A percentile compares a stretch with the other conserved stretches of the same genome.
Conservation (phyloP, 139 green algal species). For the Spirogloea muscicola region DNA sequence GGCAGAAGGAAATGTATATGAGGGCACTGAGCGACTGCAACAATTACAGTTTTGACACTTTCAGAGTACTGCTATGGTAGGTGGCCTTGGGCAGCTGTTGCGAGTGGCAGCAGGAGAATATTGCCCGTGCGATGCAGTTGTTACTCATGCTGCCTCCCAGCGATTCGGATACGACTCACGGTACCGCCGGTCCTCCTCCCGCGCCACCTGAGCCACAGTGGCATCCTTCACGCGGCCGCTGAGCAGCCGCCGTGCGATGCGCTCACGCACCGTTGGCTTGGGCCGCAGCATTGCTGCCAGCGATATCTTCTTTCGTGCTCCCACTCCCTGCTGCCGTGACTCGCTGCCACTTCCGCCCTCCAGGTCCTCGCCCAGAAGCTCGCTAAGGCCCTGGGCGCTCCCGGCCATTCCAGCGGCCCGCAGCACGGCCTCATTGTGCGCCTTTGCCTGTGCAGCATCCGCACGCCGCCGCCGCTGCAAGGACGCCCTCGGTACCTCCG, state of each 20-base stretch:
- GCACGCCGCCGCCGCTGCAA: neutral
- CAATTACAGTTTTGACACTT: too few relatives aligned
- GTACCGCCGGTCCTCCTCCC: slow-evolving; percentile 21
- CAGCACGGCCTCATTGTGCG: slow-evolving; percentile 36
- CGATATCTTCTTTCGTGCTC: neutral
- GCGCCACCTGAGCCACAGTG: neutral
- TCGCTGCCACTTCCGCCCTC: neutral
- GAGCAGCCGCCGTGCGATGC: slow-evolving; percentile 12
- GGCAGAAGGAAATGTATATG: too few relatives aligned
- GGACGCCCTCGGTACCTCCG: neutral
- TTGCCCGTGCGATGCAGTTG: too few relatives aligned
- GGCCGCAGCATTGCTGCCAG: slow-evolving; percentile 5
- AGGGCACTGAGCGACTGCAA: too few relatives aligned
- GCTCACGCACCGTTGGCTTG: slow-evolving; percentile 5
- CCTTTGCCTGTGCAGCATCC: neutral
- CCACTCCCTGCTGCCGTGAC: neutral
- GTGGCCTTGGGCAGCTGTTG: too few relatives aligned
- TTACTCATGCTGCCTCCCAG: too few relatives aligned
- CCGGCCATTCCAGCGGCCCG: slow-evolving; percentile 4
- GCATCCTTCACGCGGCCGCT: neutral
- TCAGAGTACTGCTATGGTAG: too few relatives aligned
- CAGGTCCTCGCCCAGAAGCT: neutral
- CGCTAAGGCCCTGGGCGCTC: slow-evolving; percentile 6
- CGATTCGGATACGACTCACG: neutral
- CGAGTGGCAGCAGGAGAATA: too few relatives aligned